Evolutionary conservation across 306 rosid species (phyloP).

Genomic region (Leucaena leucocephala): DNA sequence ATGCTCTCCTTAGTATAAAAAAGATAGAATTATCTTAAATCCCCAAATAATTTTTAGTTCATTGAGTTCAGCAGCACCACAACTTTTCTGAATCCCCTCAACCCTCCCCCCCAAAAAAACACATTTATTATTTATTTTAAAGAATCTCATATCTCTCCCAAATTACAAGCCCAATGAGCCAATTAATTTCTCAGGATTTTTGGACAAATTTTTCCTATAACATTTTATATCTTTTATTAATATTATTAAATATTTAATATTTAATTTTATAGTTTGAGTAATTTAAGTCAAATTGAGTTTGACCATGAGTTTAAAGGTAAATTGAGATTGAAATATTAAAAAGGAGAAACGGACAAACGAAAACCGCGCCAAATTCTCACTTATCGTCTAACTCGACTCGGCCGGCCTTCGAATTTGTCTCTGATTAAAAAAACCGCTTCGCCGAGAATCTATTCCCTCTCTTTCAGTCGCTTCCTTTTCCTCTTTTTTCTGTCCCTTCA

Average conservation of each 20-base stretch:
- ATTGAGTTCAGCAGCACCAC: no score
- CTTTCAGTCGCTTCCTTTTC: neutral
- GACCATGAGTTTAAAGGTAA: neutral
- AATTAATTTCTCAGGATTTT: no score
- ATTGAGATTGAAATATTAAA: neutral
- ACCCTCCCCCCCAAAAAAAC: no score
- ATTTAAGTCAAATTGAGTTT: neutral
- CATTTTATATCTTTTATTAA: neutral
- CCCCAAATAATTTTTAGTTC: no score
- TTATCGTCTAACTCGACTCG: neutral
- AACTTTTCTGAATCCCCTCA: no score
- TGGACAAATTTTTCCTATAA: no score
- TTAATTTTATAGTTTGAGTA: neutral
- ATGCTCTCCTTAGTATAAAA: no score
- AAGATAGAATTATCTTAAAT: no score
- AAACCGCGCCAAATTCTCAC: constrained; percentile 27
- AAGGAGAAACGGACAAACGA: neutral
- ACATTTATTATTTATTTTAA: no score
- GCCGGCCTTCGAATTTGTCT: constrained; percentile 57
- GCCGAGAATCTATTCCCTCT: constrained; percentile 24
- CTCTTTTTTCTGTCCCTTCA: neutral
- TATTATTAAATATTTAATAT: neutral
- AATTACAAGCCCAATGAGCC: no score
- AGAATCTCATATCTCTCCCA: no score
- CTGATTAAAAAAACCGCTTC: neutral